Percentiles rank a stretch among this genome's conserved stretches.
These are phyloP conservation scores for Chlorokybus atmophyticus DNA, from an alignment of 139 green algal species.

Conservation along the genomic window DNA sequence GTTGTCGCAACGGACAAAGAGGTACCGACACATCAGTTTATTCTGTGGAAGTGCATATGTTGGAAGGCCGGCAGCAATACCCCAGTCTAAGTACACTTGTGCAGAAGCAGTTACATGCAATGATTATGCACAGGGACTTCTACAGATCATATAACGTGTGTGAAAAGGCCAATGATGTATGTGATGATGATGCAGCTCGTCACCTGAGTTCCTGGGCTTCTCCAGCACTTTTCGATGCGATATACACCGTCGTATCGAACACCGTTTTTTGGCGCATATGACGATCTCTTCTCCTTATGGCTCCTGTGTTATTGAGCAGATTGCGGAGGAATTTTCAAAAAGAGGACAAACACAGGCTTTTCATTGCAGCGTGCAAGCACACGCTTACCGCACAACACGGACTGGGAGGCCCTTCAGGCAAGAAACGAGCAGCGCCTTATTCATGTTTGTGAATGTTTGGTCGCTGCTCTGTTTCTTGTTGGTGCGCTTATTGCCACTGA, in stretches of 20 bases:
- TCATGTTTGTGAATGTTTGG: conserved; percentile 76
- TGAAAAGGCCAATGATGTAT: neutral
- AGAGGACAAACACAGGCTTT: neutral
- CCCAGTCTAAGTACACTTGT: neutral
- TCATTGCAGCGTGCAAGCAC: neutral
- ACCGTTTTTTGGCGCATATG: conserved; percentile 64
- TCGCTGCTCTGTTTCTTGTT: conserved; percentile 74
- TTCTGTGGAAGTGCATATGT: conserved; percentile 4
- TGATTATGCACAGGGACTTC: neutral
- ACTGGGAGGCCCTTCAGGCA: conserved; percentile 75
- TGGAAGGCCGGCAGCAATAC: neutral
- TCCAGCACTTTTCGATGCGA: conserved; percentile 76
- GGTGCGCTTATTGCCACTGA: conserved; percentile 90
- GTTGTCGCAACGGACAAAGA: conserved; percentile 91
- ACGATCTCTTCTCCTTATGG: conserved; percentile 76
- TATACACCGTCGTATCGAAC: conserved; percentile 92
- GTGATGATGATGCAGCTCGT: conserved; percentile 3
- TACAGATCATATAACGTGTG: neutral
- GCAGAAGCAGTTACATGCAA: neutral
- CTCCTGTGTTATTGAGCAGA: conserved; percentile 8
- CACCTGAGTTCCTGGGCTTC: conserved; percentile 56
- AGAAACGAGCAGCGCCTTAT: conserved; percentile 70
- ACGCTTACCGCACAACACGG: conserved; percentile 62
- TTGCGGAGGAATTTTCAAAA: neutral
- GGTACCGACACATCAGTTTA: conserved; percentile 53